A percentile compares a stretch with the other conserved stretches of the same genome.
Conservation (phyloP, 78 protist genomes). For the Emiliania huxleyi region DNA sequence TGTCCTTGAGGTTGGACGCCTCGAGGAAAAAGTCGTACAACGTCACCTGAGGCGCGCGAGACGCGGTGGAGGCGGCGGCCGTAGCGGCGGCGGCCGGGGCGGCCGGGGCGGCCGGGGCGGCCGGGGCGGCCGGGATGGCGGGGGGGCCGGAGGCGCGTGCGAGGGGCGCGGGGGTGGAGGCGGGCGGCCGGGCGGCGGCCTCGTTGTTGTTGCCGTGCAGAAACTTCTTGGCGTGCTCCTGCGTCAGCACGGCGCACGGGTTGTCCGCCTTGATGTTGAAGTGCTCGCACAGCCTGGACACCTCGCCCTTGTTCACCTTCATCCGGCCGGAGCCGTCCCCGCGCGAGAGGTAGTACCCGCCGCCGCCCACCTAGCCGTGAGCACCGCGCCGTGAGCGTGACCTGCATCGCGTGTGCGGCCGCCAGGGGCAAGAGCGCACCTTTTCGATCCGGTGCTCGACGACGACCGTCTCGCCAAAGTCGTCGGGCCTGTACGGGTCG, state of each 20-base stretch:
- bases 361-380: neutral
- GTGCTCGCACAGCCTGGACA: neutral
- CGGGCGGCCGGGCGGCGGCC: neutral
- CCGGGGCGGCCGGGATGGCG: neutral
- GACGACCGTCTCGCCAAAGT: neutral
- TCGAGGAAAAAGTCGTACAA: neutral
- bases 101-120: neutral
- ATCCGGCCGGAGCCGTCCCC: neutral
- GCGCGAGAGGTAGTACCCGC: neutral
- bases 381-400: no score
- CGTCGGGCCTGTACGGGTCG: neutral
- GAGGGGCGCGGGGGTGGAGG: neutral
- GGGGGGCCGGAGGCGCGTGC: neutral
- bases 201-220: no score
- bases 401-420: no score
- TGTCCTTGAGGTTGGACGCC: neutral
- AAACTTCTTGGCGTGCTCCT: constrained; percentile 11
- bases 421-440: no score
- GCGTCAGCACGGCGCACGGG: constrained; percentile 1
- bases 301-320: neutral
- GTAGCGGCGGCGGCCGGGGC: neutral
- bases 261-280: neutral
- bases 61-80: no score
- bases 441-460: neutral
- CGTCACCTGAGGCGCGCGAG: neutral